Evolutionary conservation across 345 rosid genomes (phyloP).

Genomic region (Melaleuca quinquenervia): DNA sequence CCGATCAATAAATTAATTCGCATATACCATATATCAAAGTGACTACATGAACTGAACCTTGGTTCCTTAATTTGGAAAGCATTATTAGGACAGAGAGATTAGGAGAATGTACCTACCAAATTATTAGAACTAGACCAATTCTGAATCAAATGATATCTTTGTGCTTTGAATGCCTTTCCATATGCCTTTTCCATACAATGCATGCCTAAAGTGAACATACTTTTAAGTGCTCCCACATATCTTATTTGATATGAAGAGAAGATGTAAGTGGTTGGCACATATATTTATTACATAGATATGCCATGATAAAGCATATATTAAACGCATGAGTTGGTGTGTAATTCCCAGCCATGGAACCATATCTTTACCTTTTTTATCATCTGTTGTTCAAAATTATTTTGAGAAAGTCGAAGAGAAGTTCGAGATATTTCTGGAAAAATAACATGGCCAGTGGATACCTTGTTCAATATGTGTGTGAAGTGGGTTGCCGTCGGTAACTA

Average conservation of each 20-base stretch:
- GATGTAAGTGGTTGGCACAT: not conserved
- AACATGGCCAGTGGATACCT: not conserved
- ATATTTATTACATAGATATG: not conserved
- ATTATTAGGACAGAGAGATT: not conserved
- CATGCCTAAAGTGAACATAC: not conserved
- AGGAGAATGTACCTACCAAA: not conserved
- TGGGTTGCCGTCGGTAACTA: not conserved
- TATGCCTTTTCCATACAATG: not conserved
- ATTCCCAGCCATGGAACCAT: not conserved
- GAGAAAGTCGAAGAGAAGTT: not conserved
- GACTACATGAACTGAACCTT: not conserved
- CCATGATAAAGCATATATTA: not conserved
- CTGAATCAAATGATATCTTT: not conserved
- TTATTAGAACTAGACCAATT: not conserved
- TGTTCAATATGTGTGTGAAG: not conserved
- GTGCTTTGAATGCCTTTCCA: not conserved
- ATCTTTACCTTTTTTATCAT: not conserved
- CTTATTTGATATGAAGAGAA: not conserved
- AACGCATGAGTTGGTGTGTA: not conserved
- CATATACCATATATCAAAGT: not conserved
- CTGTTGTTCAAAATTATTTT: not conserved
- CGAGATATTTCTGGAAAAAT: not conserved
- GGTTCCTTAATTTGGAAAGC: not conserved
- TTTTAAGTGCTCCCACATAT: not conserved
- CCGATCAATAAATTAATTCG: not conserved